phyloP scores from a whole-genome alignment of 495 filamentous ascomycete species.

The Cercophora samala region DNA sequence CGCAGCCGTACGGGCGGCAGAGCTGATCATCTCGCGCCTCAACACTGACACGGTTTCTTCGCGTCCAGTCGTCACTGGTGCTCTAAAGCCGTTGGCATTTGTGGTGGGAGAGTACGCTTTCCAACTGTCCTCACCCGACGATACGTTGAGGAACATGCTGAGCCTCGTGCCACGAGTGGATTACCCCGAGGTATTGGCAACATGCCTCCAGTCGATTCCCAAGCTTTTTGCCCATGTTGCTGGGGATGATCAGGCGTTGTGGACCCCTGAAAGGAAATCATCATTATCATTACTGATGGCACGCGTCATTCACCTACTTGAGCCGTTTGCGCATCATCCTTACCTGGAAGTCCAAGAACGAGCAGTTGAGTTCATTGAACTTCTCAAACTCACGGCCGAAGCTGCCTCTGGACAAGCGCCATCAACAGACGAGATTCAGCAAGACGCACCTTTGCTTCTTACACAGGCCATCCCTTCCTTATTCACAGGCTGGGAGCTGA shows the following conservation, averaged over 20 bases:
- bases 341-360: slow-evolving; percentile 94
- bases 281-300: slow-evolving; percentile 71
- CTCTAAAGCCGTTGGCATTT: slow-evolving; percentile 74
- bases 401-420: slow-evolving; percentile 63
- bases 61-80: slow-evolving; percentile 47
- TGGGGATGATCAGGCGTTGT: slow-evolving; percentile 51
- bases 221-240: slow-evolving; percentile 75
- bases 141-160: slow-evolving; percentile 67
- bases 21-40: slow-evolving; percentile 60
- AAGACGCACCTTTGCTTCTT: slow-evolving; percentile 73
- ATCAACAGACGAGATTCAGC: slow-evolving; percentile 49
- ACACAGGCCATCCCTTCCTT: slow-evolving; percentile 84
- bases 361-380: slow-evolving; percentile 84
- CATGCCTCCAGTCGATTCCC: slow-evolving; percentile 80
- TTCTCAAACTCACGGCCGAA: slow-evolving; percentile 80
- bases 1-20: slow-evolving; percentile 78
- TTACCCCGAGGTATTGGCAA: slow-evolving; percentile 57
- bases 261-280: slow-evolving; percentile 65
- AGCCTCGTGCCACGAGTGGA: slow-evolving; percentile 60
- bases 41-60: slow-evolving; percentile 41
- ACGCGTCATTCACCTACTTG: slow-evolving; percentile 75
- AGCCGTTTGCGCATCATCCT: slow-evolving; percentile 72
- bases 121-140: slow-evolving; percentile 60
- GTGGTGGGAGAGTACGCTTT: slow-evolving; percentile 81
- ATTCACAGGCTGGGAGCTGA: slow-evolving; percentile 81